phyloP scores from a whole-genome alignment of 2,329 filamentous ascomycete species.

The Talaromyces piceae region DNA sequence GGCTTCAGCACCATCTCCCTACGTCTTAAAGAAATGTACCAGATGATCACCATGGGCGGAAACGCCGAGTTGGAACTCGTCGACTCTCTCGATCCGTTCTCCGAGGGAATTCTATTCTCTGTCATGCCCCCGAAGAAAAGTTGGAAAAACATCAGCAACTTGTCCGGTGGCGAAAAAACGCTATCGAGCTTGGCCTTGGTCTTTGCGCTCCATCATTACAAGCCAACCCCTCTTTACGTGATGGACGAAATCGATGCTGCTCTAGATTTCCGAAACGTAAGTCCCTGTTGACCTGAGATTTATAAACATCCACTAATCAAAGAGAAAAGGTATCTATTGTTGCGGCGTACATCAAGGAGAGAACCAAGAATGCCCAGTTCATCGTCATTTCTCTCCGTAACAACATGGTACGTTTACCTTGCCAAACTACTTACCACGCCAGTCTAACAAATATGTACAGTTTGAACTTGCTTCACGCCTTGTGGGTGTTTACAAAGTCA shows the following conservation, averaged over 20 bases:
- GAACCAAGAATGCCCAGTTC: constrained; percentile 98
- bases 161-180: constrained; percentile 96
- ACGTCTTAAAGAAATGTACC: constrained; percentile 98
- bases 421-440: neutral
- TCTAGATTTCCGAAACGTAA: constrained; percentile 93
- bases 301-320: constrained; percentile 9
- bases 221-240: constrained; percentile 93
- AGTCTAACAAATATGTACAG: constrained; percentile 17
- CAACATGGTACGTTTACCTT: constrained; percentile 65
- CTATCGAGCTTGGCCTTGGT: constrained; percentile 86
- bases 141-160: constrained; percentile 98
- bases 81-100: constrained; percentile 92
- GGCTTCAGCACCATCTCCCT: constrained; percentile 92
- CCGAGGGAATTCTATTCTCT: constrained; percentile 90
- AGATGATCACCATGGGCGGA: constrained; percentile 99
- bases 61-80: constrained; percentile 97
- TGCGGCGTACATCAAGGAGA: constrained; percentile 97
- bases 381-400: constrained; percentile 96
- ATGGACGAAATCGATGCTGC: constrained; percentile 99
- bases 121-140: constrained; percentile 99
- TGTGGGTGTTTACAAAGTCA: constrained; percentile 98
- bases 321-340: constrained; percentile 77
- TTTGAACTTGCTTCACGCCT: constrained; percentile 94
- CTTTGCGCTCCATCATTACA: constrained; percentile 97
- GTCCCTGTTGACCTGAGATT: constrained; percentile 29